Evolutionary conservation across 208 protist genomes (phyloP), one percentile per base, ranked within the genome.

Genomic region (Wallacemonas sp.): DNA sequence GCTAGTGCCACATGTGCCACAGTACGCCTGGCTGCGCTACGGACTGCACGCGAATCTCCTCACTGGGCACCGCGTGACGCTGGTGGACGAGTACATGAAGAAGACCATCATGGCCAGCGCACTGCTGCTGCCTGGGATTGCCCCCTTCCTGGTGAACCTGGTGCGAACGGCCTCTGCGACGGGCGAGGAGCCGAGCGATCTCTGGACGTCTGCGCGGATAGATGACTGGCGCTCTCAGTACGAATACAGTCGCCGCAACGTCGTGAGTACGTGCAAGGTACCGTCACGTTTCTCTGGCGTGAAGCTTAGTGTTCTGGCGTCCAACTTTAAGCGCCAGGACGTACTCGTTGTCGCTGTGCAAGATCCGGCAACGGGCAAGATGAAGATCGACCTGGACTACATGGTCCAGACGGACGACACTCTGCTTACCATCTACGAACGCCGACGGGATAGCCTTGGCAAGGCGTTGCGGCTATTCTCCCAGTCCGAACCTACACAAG

Each of bases 111-210:
- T 95, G 82, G 81, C 85, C 2, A 86, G 74, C 23, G 79, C 90
- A 11, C 70, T 95, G 34, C 71, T 95, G 46, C 74, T 95, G 16
- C 90, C 90, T 2, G 90, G 90, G 4, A 82, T 95, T 26, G 70
- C 89, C 1, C 90, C 90, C 0, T 95, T 95, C 65, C 70, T 95
- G 29, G 90, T 95, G 27, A 95, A 95, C 60, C 63, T 95, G 17
- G 81, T 93, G 19, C 84, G 87, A 12, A 92, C 76, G 3, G 81
- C 90, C 6, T 89, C 80, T 63, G 74, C 78, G 3, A 41, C 74
- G 16, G 85, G 85, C 2, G 65, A 47, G 61, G 79, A 87, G 49
- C 80, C 85, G 32, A 43, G 73, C 16, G 55, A 70, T 19, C 56
- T 92, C 24, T 93, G 85, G 86, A 74, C 63, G 2, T 64, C 79